Base-by-base conservation (phyloP, 177 flowering plant species). In the Vitis hybrid region DNA sequence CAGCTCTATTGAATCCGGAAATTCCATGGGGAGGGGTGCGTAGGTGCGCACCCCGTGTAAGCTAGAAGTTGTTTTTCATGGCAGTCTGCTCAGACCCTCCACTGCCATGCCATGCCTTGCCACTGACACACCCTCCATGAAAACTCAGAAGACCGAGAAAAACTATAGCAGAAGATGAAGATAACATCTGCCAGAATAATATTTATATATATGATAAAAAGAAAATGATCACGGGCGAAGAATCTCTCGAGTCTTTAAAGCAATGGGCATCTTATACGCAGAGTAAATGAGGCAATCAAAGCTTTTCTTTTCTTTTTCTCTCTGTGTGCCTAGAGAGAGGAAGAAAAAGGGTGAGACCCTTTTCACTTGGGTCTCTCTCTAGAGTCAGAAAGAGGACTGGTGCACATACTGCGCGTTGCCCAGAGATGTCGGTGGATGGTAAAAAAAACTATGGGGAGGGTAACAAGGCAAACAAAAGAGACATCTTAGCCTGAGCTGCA, bases 161-260 rank as follows among this genome's bases (percentile, higher is more conserved):
- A 21, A 13, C 51, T 24, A 52, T 13, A 24, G 6, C 17, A 24
- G 27, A 18, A 57, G 49, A 32, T 70, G 61, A 69, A 10, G 15
- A 56, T 5, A 60, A 60, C 54, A 54, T 68, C 17, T 61, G 62
- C 63, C 52, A 30, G 48, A 18, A 51, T 35, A 12, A 10, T 17
- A 50, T 1, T n/a, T 19, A 27, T 13, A 58, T 19, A 50, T 15
- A 49, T 64, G 19, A 2, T 19, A 7, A 15, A 35, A 35, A 74
- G 63, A 50, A 71, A 71, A 32, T 14, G 62, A 70, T 80, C 88
- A 83, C 80, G 81, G 80, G 77, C 68, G 19, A 59, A 72, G 77
- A 74, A 81, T 77, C 76, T 74, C 71, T 78, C 62, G 71, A 70
- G 70, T 55, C 57, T 59, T 74, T 61, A 73, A 60, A 40, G 46